Conservation (phyloP, 208 protist species). For the Wallacemonas rigidus region DNA sequence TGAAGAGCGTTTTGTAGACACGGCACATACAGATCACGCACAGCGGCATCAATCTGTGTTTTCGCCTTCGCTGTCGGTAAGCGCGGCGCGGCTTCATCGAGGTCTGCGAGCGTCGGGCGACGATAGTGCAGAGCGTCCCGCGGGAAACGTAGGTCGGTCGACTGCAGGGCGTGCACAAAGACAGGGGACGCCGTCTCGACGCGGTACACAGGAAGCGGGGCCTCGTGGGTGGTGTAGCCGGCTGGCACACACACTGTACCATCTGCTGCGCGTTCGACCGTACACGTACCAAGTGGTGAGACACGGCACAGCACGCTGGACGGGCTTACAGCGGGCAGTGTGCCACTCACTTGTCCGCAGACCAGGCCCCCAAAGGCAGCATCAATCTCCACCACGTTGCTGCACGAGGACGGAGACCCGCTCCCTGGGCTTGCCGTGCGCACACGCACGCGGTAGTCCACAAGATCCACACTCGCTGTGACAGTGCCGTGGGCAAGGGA, state of each 20-base stretch:
- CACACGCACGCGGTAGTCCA: slow-evolving; percentile 24
- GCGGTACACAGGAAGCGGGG: slow-evolving; percentile 13
- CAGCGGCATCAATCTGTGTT: neutral
- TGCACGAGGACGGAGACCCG: slow-evolving; percentile 13
- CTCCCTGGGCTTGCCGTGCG: neutral
- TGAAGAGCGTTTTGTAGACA: neutral
- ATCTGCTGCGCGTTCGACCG: slow-evolving; percentile 23
- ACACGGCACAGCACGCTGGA: slow-evolving; percentile 46
- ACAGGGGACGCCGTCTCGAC: slow-evolving; percentile 33
- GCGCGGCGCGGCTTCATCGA: neutral
- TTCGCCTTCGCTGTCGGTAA: neutral
- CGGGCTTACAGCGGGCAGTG: neutral
- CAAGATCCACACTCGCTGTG: slow-evolving; percentile 28
- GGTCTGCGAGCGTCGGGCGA: neutral
- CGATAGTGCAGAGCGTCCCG: slow-evolving; percentile 28
- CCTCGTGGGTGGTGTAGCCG: neutral
- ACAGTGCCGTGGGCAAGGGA: neutral
- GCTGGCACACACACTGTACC: slow-evolving; percentile 24
- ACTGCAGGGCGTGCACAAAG: slow-evolving; percentile 45
- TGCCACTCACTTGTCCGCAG: slow-evolving; percentile 20
- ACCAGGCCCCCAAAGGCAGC: slow-evolving; percentile 73
- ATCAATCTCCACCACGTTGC: slow-evolving; percentile 35
- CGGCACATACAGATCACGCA: neutral
- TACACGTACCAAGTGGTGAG: slow-evolving; percentile 74
- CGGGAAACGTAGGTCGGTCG: slow-evolving; percentile 26